These are phyloP conservation scores for Trichoderma asperellum DNA, from an alignment of 2,329 filamentous ascomycete genomes.

Conservation along the genomic window DNA sequence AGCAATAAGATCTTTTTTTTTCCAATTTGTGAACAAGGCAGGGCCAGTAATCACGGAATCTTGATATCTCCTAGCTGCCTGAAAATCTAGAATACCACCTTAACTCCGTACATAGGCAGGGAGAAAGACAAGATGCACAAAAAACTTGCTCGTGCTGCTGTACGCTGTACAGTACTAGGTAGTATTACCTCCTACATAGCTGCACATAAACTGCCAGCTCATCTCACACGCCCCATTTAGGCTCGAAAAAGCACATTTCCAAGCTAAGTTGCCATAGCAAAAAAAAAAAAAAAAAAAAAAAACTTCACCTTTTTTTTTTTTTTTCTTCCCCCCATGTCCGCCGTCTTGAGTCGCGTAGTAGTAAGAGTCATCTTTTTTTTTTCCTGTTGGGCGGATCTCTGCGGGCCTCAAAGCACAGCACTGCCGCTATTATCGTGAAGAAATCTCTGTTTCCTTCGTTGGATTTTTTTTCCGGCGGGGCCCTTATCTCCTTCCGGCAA, in stretches of 20 bases:
- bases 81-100: neutral
- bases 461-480: neutral
- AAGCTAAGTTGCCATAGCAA: neutral
- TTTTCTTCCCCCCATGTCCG: neutral
- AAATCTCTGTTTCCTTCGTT: neutral
- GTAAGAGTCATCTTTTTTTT: neutral
- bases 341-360: neutral
- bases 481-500: neutral
- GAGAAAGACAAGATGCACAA: neutral
- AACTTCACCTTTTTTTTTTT: neutral
- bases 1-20: neutral
- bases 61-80: neutral
- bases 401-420: neutral
- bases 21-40: neutral
- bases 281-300: neutral
- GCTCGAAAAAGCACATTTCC: neutral
- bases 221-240: neutral
- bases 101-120: neutral
- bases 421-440: neutral
- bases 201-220: conserved; percentile 1
- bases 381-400: neutral
- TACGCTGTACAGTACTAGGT: too few species aligned
- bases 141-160: neutral
- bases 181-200: neutral
- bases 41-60: neutral